Base-by-base conservation (phyloP, 2,329 filamentous ascomycete species). In the Fusarium verticillioides region DNA sequence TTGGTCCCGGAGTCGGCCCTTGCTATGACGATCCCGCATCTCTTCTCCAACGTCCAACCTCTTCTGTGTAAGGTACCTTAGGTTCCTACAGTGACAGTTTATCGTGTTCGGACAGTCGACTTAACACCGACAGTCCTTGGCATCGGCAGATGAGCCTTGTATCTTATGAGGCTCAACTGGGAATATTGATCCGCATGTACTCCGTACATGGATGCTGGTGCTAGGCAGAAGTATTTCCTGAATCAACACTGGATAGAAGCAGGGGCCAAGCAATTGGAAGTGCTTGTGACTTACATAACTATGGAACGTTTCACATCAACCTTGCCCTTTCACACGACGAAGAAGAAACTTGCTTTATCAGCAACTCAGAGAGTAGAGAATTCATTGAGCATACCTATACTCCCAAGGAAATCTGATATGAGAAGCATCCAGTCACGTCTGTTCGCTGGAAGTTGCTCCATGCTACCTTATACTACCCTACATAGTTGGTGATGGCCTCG, bases 201-300 rank as follows among this genome's bases (percentile, higher is more conserved):
- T 30, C 23, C 26, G 19, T 26, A 26, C 26, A 58, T 26, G 42
- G 37, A 19, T 28, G 26, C 19, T 23, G 23, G 34, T 11, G 12
- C 10, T 8, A 40, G 60, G 60, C 53, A 63, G 42, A 63, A 63
- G 28, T 13, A 40, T 63, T 47, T 12, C 3, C 60, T n/a, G 21
- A 9, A 7, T 36, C 10, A 21, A 32, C 2, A 59, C 39, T 63
- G 42, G 42, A 1, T 9, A 46, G 21, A 46, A 54, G 4, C 30
- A n/a, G 4, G 28, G 36, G 37, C 47, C 36, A 60, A 34, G 36
- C 6, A 36, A n/a, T 42, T n/a, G 8, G 16, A 32, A 42, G 6
- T 46, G 32, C 15, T 36, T n/a, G 16, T 34, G 26, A 28, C 18
- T 40, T 47, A 59, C 28, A 43, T 28, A 40, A 46, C 18, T 13